phyloP scores from a whole-genome alignment of 768 basidiomycete genomes.

The Trametes gibbosa region DNA sequence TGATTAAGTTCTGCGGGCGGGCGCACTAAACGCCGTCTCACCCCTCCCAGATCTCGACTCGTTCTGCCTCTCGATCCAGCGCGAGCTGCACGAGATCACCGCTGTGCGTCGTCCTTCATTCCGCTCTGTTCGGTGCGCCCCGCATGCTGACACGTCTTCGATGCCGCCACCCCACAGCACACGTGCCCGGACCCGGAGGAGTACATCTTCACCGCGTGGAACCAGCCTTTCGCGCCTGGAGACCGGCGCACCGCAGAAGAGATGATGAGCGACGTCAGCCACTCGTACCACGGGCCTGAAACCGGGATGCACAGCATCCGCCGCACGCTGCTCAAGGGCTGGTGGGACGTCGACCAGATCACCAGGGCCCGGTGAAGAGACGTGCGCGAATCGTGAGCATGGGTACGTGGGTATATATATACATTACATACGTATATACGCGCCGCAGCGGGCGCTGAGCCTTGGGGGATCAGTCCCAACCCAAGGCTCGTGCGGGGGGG shows the following conservation, averaged over 20 bases:
- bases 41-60: conserved; percentile 51
- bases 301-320: conserved; percentile 30
- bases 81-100: conserved; percentile 71
- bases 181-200: conserved; percentile 48
- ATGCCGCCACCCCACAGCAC: conserved; percentile 39
- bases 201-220: conserved; percentile 55
- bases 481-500: too few species aligned
- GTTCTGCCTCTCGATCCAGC: conserved; percentile 64
- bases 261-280: conserved; percentile 38
- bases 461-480: too few species aligned
- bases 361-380: conserved; percentile 14
- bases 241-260: conserved; percentile 57
- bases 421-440: too few species aligned
- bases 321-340: conserved; percentile 33
- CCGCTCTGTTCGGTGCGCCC: not conserved
- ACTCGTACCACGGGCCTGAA: conserved; percentile 36
- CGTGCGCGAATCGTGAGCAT: not conserved
- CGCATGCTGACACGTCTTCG: not conserved
- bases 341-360: conserved; percentile 32
- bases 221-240: conserved; percentile 69
- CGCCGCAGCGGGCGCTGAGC: too few species aligned
- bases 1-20: not conserved
- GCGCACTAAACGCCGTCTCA: not conserved
- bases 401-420: not conserved
- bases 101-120: conserved; percentile 43